These are phyloP conservation scores for Vicia sativa DNA, from an alignment of 306 rosid species.

Conservation along the genomic window DNA sequence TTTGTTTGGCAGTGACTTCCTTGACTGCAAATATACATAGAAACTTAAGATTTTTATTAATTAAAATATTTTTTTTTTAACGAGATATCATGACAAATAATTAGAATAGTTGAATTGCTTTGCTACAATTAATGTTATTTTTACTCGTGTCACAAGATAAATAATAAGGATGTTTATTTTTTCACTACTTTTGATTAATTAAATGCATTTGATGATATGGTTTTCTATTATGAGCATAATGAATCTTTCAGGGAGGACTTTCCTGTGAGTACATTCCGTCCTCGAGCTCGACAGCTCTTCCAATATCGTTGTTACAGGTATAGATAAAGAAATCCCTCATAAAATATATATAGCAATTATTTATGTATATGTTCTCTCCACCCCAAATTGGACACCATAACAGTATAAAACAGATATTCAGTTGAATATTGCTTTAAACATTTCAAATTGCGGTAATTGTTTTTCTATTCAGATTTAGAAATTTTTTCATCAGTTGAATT, in stretches of 20 bases:
- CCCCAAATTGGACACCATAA: constrained; percentile 2
- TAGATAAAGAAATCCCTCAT: constrained; percentile 15
- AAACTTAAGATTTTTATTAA: too few species aligned
- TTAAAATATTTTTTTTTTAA: background rate
- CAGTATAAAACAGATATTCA: background rate
- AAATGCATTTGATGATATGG: constrained; percentile 31
- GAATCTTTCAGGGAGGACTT: constrained; percentile 80
- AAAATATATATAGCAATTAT: constrained; percentile 17
- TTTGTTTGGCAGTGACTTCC: too few species aligned
- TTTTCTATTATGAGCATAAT: constrained; percentile 30
- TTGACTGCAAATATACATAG: too few species aligned
- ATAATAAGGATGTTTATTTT: background rate
- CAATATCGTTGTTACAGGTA: constrained; percentile 99
- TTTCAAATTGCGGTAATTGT: constrained; percentile 15
- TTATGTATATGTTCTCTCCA: constrained; percentile 26
- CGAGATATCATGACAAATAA: too few species aligned
- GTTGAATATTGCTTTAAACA: constrained; percentile 7
- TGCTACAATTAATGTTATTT: too few species aligned
- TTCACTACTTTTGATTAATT: constrained; percentile 2
- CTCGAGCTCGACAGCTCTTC: constrained; percentile 84
- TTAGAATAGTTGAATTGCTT: too few species aligned
- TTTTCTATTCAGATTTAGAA: constrained; percentile 22
- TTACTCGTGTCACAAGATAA: background rate
- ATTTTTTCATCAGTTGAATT: background rate
- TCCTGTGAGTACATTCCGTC: constrained; percentile 86